A percentile compares a stretch with the other conserved stretches of the same genome.
Evolutionary conservation across 371 early-diverging fungal genomes (phyloP).

Genomic region (Rhizomucor pusillus): DNA sequence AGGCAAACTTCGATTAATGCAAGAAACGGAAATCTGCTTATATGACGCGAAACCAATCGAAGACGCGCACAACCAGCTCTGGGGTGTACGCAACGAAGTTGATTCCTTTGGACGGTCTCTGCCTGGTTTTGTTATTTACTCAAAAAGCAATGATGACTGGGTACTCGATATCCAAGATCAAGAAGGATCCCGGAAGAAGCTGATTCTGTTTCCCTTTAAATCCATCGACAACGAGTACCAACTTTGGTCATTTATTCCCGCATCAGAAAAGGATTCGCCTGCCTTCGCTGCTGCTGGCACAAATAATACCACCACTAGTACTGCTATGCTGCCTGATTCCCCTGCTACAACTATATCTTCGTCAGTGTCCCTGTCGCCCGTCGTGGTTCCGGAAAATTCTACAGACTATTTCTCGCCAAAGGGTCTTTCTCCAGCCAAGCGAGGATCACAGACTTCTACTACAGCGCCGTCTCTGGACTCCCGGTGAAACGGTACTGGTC

Average conservation of each 20-base stretch:
- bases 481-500: too few relatives aligned
- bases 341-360: conserved; percentile 28
- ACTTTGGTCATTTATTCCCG: conserved; percentile 38
- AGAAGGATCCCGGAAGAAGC: conserved; percentile 18
- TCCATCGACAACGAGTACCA: conserved; percentile 46
- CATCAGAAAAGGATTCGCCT: neutral
- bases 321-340: conserved; percentile 22
- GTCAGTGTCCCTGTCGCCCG: conserved; percentile 22
- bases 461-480: conserved; percentile 24
- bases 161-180: conserved; percentile 33
- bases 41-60: conserved; percentile 30
- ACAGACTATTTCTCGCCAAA: conserved; percentile 6
- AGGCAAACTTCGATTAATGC: conserved; percentile 47
- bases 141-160: conserved; percentile 40
- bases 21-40: conserved; percentile 51
- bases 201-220: conserved; percentile 42
- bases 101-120: conserved; percentile 12
- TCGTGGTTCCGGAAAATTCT: conserved; percentile 7
- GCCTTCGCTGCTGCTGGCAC: neutral
- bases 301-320: neutral
- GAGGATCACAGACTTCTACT: conserved; percentile 40
- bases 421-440: conserved; percentile 42
- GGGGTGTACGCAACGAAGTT: conserved; percentile 30
- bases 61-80: conserved; percentile 42
- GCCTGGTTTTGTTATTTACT: conserved; percentile 37